Percentiles rank a stretch among this genome's conserved stretches.
Evolutionary conservation across 2,329 filamentous ascomycete genomes (phyloP).

Genomic region (Fusarium sp.): DNA sequence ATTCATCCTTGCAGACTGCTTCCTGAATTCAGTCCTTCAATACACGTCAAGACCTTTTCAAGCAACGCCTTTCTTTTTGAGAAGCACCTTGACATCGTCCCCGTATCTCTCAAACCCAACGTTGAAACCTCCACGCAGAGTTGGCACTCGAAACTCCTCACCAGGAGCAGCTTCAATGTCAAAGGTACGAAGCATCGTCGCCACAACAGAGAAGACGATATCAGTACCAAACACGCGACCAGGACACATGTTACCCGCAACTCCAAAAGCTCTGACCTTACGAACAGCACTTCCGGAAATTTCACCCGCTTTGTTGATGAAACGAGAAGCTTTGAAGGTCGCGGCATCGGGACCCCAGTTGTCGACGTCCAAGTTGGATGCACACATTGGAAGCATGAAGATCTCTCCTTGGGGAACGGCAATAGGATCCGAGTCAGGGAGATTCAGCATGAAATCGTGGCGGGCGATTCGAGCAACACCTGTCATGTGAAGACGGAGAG

Average conservation of each 20-base stretch:
- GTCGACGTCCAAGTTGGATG: constrained; percentile 45
- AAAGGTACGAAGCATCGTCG: constrained; percentile 45
- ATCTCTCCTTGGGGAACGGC: constrained; percentile 46
- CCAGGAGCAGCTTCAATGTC: constrained; percentile 39
- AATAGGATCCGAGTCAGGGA: constrained; percentile 33
- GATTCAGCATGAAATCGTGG: constrained; percentile 43
- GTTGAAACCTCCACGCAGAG: constrained; percentile 43
- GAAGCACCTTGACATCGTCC: constrained; percentile 44
- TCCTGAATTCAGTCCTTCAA: too few relatives aligned
- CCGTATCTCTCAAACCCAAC: constrained; percentile 49
- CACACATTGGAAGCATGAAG: constrained; percentile 49
- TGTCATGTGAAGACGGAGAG: constrained; percentile 49
- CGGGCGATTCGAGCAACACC: constrained; percentile 48
- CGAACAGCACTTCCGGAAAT: constrained; percentile 39
- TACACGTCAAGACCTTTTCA: background rate
- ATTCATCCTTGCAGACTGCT: rapidly evolving
- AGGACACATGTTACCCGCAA: constrained; percentile 49
- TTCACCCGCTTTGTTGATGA: constrained; percentile 42
- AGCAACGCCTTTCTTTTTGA: constrained; percentile 29
- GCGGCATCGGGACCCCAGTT: constrained; percentile 47
- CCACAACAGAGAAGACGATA: constrained; percentile 45
- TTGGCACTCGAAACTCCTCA: constrained; percentile 38
- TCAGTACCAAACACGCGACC: constrained; percentile 48
- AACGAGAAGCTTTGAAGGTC: constrained; percentile 45
- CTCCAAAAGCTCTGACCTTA: constrained; percentile 48